Evolutionary conservation across 192 early-diverging fungal species (phyloP), one percentile per base, ranked within the genome.

Genomic region (Backusella macrospora): DNA sequence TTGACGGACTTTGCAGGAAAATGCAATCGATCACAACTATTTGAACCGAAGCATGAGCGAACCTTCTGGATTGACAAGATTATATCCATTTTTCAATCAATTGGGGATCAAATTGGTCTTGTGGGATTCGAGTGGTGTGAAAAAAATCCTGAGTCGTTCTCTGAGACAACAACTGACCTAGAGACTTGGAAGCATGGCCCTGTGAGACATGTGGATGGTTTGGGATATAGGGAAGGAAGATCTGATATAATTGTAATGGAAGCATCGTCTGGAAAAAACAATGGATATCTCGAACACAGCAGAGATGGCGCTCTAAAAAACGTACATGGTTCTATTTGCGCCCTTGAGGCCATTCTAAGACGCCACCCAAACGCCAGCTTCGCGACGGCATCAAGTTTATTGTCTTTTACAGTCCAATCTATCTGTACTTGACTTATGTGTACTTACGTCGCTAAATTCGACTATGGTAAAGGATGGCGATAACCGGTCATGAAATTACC

Each of bases 381-480:
- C 42, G 23, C 23, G 34, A 68, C n/a, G 23, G 44, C 18, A 39
- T 38, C 65, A 67, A n/a, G 37, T 39, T 38, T 67, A 21, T 39
- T 67, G 40, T n/a, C 38, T 40, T 71, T 71, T 37, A 47, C 48
- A 1, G 34, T 71, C 16, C 70, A 71, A 59, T 71, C 70, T 48
- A 44, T 62, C 14, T 71, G 70, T 47, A 48, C 70, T 29, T n/a
- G n/a, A n/a, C n/a, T n/a, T n/a, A n/a, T n/a, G n/a, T n/a, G n/a
- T n/a, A n/a, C n/a, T n/a, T n/a, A n/a, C n/a, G n/a, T n/a, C n/a
- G n/a, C n/a, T n/a, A n/a, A n/a, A n/a, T n/a, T n/a, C n/a, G n/a
- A n/a, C n/a, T n/a, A n/a, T n/a, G n/a, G n/a, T n/a, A n/a, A n/a
- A n/a, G n/a, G n/a, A n/a, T n/a, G n/a, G n/a, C n/a, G n/a, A n/a